These are phyloP conservation scores for Globisporangium spiculum DNA, from an alignment of 352 stramenopile species.

Conservation along the genomic window DNA sequence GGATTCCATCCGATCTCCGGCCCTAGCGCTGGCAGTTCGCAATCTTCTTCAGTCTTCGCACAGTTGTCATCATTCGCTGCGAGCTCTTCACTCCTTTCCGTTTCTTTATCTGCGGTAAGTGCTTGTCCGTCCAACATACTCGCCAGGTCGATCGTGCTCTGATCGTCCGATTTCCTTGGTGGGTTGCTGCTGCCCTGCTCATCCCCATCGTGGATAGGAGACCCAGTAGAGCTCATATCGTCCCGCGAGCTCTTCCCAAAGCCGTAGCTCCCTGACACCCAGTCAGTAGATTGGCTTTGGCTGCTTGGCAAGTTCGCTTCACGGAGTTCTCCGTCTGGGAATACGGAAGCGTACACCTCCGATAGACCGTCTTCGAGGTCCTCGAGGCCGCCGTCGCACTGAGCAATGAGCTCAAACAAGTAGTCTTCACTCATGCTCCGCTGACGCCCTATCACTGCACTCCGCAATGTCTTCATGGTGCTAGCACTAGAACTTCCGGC, in stretches of 20 bases:
- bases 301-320: background rate
- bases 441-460: constrained; percentile 14
- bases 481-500: background rate
- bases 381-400: constrained; percentile 19
- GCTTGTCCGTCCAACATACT: background rate
- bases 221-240: too few relatives aligned
- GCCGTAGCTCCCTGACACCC: background rate
- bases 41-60: background rate
- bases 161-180: background rate
- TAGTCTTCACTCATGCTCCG: constrained; percentile 22
- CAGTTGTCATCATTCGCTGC: background rate
- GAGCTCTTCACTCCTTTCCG: background rate
- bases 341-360: constrained; percentile 15
- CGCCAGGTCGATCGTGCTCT: background rate
- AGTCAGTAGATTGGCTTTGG: background rate
- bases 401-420: constrained; percentile 9
- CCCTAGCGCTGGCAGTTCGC: background rate
- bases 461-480: constrained; percentile 8
- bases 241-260: background rate
- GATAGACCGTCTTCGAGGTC: constrained; percentile 19
- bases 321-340: background rate
- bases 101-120: background rate
- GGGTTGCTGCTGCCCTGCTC: background rate
- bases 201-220: background rate
- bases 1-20: constrained; percentile 22